These are phyloP conservation scores for Talaromyces stipitatus DNA, from an alignment of 495 filamentous ascomycete genomes.

Conservation along the genomic window DNA sequence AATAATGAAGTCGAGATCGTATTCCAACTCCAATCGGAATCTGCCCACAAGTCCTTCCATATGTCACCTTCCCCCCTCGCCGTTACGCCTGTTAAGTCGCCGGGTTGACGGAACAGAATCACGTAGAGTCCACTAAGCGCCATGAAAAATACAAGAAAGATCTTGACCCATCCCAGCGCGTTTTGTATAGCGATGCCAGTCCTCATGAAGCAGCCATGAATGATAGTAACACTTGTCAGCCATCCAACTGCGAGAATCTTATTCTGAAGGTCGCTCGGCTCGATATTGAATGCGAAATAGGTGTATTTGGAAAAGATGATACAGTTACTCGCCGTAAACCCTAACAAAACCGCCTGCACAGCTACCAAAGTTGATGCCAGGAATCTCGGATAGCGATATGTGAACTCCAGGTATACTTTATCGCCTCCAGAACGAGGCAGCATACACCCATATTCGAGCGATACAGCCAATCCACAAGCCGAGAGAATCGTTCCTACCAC, in stretches of 20 bases:
- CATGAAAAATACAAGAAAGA: conserved; percentile 37
- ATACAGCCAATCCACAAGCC: conserved; percentile 51
- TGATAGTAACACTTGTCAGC: conserved; percentile 27
- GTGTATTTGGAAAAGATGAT: conserved; percentile 40
- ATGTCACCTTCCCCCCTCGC: not conserved
- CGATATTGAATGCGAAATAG: conserved; percentile 27
- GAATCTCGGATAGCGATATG: conserved; percentile 60
- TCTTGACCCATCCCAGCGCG: conserved; percentile 39
- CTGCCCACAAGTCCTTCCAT: conserved; percentile 33
- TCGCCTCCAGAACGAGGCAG: conserved; percentile 61
- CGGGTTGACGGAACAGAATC: conserved; percentile 18
- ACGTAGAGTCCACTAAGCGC: conserved; percentile 37
- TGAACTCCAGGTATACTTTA: conserved; percentile 74
- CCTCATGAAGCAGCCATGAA: conserved; percentile 31
- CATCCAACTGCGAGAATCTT: conserved; percentile 29
- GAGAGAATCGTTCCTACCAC: conserved; percentile 52
- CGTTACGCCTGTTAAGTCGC: not conserved
- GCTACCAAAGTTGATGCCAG: conserved; percentile 62
- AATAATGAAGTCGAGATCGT: conserved; percentile 57
- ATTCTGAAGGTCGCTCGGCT: conserved; percentile 26
- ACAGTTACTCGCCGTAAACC: conserved; percentile 51
- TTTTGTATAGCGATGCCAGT: conserved; percentile 39
- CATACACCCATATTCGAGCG: conserved; percentile 66
- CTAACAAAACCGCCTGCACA: conserved; percentile 58
- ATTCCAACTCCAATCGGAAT: conserved; percentile 40